Evolutionary conservation across 208 protist species (phyloP), one percentile per base, ranked within the genome.

Genomic region (Wallacemonas sp.): DNA sequence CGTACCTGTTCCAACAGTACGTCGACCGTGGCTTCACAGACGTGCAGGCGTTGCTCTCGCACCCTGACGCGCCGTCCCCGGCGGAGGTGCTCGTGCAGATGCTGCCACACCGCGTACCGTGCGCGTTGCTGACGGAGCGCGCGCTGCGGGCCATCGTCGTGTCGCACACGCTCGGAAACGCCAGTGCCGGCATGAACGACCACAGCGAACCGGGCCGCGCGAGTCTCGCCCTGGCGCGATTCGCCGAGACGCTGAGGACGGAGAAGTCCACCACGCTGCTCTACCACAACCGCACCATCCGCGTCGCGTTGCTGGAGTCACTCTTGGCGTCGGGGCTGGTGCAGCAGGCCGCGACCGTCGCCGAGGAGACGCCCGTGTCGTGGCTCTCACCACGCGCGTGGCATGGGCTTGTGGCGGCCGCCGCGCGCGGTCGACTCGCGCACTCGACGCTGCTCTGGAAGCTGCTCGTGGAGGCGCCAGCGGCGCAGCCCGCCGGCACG

Each of bases 371-470:
- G 23, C 80, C 77, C 14, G 68, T 46, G 3, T 65, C 36, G 48
- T 83, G 75, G 77, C 77, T 95, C 19, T 88, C 81, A 1, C 80
- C 85, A 11, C 55, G 61, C 38, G 33, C 81, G 27, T 95, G 88
- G 86, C 30, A 52, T 27, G 29, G 54, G 21, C 69, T 91, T 0
- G 71, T 90, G 58, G 60, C 77, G 24, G 70, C 78, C 5, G 88
- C 86, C 1, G 78, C 70, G 11, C 76, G 88, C 38, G 70, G 74
- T 19, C 83, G 78, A 66, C 47, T 95, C 41, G 73, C 85, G 14
- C 66, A 93, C 73, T 87, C 84, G n/a, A 58, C 57, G 26, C 43
- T 93, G 33, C 65, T 95, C 17, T 86, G 83, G 83, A 46, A 64
- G 8, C 58, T 92, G 16, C 55, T 95, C 32, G n/a, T 43, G 57